Percentiles rank a stretch among this genome's conserved stretches.
These are phyloP conservation scores for Ceratocystis smalleyi DNA, from an alignment of 2,329 filamentous ascomycete genomes.

Conservation along the genomic window DNA sequence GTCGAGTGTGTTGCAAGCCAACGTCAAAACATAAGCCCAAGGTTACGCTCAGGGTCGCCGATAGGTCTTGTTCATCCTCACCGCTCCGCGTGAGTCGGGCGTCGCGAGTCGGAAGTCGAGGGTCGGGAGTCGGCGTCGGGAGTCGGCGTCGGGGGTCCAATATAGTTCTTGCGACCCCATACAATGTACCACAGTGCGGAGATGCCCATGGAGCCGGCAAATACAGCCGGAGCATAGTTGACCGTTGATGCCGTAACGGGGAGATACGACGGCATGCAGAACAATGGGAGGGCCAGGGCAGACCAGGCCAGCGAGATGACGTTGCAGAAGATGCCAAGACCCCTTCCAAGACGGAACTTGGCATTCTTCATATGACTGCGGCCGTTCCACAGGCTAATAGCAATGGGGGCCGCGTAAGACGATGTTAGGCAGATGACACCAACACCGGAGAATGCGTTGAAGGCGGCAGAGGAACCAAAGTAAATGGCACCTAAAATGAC, in stretches of 20 bases:
- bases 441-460: conserved; percentile 56
- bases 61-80: not conserved
- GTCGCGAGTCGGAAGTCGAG: too few relatives aligned
- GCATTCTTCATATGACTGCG: conserved; percentile 43
- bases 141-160: conserved; percentile 46
- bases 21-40: not conserved
- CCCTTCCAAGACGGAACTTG: conserved; percentile 43
- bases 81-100: conserved; percentile 29
- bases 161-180: conserved; percentile 56
- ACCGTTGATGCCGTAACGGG: conserved; percentile 43
- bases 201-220: conserved; percentile 47
- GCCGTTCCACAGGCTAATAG: conserved; percentile 44
- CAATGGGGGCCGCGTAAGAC: conserved; percentile 52
- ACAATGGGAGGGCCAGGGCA: conserved; percentile 51
- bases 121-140: too few relatives aligned
- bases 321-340: conserved; percentile 46
- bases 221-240: conserved; percentile 65
- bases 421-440: conserved; percentile 55
- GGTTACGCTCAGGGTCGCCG: not conserved
- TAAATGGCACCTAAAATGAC: conserved; percentile 50
- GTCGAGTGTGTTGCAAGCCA: not conserved
- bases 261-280: conserved; percentile 55
- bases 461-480: conserved; percentile 53
- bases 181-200: conserved; percentile 51
- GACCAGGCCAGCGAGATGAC: conserved; percentile 52